Base-by-base conservation (phyloP, 345 rosid species). In the Brassica incana region DNA sequence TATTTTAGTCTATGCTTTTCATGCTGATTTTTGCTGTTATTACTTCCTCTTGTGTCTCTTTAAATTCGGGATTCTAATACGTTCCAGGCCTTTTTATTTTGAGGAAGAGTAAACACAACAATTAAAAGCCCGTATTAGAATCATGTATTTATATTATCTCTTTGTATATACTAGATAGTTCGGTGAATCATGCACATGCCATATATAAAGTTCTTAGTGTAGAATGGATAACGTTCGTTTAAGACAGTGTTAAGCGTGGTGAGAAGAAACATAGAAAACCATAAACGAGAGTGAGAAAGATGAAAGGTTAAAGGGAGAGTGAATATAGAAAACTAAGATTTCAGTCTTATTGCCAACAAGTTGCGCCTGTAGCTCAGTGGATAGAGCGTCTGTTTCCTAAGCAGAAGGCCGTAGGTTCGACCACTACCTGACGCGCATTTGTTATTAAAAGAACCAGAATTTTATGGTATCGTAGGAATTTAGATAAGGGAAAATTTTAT, bases 321-420 rank as follows among this genome's bases (percentile, higher is more conserved):
- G 7, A 11, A 8, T 9, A 40, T 40, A 8, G 3, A 40, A 3
- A 0, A 8, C 9, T 38, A 0, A 1, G 11, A 38, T 8, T 2
- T 9, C 9, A 40, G 2, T 8, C 45, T 2, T 40, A 40, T 2
- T 8, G 33, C 33, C 45, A 40, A 8, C 45, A 32, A 2, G 45
- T 9, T 30, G 98, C 98, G 89, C 95, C 87, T 87, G 93, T 91
- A 91, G 99, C 94, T 95, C 94, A 89, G 94, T 93, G 97, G 94
- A 91, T 91, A 93, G 96, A 90, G 97, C 92, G 96, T 89, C 96
- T 89, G 97, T 91, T 91, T 95, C 98, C 93, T 93, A 93, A 91
- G 97, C 97, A 87, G 97, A 92, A 92, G 83, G 97, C 82, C 94
- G 87, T 89, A 89, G 95, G 94, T 89, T 92, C 93, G 91, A 88